Evolutionary conservation across 257 asterid species (phyloP).

Genomic region (Catharanthus roseus): DNA sequence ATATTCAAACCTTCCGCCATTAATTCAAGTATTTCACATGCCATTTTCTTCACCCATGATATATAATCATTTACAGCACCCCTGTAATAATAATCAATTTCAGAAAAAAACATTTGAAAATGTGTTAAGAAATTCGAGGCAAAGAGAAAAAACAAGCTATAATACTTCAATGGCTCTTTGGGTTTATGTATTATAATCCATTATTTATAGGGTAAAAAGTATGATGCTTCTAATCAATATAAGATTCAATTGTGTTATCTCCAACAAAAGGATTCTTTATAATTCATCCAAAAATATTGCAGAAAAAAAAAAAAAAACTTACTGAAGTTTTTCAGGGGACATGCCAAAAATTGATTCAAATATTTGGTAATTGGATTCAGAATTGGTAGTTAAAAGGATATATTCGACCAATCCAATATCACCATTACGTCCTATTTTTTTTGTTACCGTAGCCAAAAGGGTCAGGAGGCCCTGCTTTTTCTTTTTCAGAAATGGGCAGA

Average conservation of each 20-base stretch:
- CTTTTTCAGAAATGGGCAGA: constrained; percentile 41
- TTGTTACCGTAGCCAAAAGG: constrained; percentile 79
- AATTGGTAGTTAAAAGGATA: constrained; percentile 46
- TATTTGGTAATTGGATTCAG: constrained; percentile 32
- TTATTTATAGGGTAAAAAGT: no score
- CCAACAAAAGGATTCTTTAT: no score
- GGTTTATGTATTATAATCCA: no score
- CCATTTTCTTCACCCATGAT: constrained; percentile 31
- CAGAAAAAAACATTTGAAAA: no score
- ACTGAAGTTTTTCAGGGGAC: constrained; percentile 54
- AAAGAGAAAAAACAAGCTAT: no score
- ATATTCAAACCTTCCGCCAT: constrained; percentile 34
- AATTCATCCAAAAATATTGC: no score
- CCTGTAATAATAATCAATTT: constrained; percentile 18
- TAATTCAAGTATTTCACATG: constrained; percentile 33
- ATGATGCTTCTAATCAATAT: no score
- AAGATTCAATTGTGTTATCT: no score
- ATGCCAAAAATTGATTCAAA: constrained; percentile 52
- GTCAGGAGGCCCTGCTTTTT: constrained; percentile 56
- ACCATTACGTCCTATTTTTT: constrained; percentile 51
- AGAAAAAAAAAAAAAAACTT: no score
- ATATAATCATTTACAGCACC: constrained; percentile 30
- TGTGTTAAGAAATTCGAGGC: no score
- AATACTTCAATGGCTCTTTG: no score
- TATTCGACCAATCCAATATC: constrained; percentile 78